Conservation (phyloP, 2,329 filamentous ascomycete genomes). For the Alternaria atra region DNA sequence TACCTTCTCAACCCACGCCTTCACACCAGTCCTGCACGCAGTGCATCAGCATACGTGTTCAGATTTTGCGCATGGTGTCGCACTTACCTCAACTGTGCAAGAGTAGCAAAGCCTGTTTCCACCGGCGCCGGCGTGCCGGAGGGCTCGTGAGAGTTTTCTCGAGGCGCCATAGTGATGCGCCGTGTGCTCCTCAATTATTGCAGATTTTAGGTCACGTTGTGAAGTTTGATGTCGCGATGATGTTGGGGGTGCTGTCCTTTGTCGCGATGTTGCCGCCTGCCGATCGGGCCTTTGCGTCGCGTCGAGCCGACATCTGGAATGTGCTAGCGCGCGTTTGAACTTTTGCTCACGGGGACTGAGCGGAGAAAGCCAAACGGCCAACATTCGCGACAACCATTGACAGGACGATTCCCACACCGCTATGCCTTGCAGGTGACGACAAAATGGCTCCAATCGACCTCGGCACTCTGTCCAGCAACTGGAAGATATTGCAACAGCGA, state of each 20-base stretch:
- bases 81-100: constrained; percentile 80
- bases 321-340: constrained; percentile 31
- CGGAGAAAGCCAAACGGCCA: constrained; percentile 24
- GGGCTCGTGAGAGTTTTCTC: constrained; percentile 63
- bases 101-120: constrained; percentile 83
- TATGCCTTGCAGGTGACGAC: constrained; percentile 41
- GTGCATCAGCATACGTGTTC: constrained; percentile 41
- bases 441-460: constrained; percentile 53
- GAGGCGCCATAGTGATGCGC: constrained; percentile 60
- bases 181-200: constrained; percentile 16
- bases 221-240: constrained; percentile 43
- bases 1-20: constrained; percentile 75
- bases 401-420: constrained; percentile 28
- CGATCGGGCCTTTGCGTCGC: constrained; percentile 16
- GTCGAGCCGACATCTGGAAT: constrained; percentile 19
- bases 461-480: constrained; percentile 66
- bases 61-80: constrained; percentile 36
- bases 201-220: constrained; percentile 36
- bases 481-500: constrained; percentile 78
- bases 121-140: constrained; percentile 66
- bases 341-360: constrained; percentile 29
- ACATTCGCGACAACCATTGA: constrained; percentile 23
- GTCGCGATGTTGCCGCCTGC: constrained; percentile 38
- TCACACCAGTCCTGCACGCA: constrained; percentile 67
- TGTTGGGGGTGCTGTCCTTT: constrained; percentile 32